Evolutionary conservation across 139 green algal species (phyloP).

Genomic region (Micractinium conductrix): DNA sequence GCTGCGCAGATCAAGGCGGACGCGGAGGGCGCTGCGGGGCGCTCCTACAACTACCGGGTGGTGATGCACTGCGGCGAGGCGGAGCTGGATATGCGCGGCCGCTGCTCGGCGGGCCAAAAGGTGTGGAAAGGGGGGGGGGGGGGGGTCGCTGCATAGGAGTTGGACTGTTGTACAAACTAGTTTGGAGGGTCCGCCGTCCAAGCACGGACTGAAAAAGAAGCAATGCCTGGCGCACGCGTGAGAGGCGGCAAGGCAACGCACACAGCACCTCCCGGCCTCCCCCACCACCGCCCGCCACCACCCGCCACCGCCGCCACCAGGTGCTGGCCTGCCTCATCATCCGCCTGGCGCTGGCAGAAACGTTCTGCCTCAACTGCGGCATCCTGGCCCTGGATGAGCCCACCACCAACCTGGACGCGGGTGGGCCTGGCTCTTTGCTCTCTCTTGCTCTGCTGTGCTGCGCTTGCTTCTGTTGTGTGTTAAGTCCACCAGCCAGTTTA

Average conservation of each 20-base stretch:
- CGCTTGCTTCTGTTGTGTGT: constrained; percentile 53
- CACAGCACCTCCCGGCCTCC: too few species aligned
- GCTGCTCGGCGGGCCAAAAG: constrained; percentile 97
- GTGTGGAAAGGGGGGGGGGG: constrained; percentile 7
- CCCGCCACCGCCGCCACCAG: constrained; percentile 41
- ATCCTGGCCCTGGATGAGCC: constrained; percentile 99
- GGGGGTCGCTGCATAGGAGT: neutral
- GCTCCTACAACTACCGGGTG: constrained; percentile 98
- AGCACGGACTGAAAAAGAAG: too few species aligned
- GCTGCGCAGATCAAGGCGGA: constrained; percentile 76
- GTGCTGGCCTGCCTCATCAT: constrained; percentile 99
- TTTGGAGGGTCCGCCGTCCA: too few species aligned
- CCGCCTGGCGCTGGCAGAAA: constrained; percentile 96
- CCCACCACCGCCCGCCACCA: neutral
- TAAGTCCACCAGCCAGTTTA: too few species aligned
- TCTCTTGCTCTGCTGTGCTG: too few species aligned
- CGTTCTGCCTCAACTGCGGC: constrained; percentile 98
- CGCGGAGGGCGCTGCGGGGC: constrained; percentile 58
- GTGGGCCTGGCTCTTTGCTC: neutral
- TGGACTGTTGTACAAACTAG: too few species aligned
- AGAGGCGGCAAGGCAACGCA: too few species aligned
- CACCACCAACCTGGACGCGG: constrained; percentile 97
- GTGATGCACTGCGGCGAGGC: constrained; percentile 85
- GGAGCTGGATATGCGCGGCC: constrained; percentile 98
- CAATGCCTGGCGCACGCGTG: too few species aligned